Base-by-base conservation (phyloP, 495 filamentous ascomycete genomes). In the Sphaerosporella brunnea region DNA sequence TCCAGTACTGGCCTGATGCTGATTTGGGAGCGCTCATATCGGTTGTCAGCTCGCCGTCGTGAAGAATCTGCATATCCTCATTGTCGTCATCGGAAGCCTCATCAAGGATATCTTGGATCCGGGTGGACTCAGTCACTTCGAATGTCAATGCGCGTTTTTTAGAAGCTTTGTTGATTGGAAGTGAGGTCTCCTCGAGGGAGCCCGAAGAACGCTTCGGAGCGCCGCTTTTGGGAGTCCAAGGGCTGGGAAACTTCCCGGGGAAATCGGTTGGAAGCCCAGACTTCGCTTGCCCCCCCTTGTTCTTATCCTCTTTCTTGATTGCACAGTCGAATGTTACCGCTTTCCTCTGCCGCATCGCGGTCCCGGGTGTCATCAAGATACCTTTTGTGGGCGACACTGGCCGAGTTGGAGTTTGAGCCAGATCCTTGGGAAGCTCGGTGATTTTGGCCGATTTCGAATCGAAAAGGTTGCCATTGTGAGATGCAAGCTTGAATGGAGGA, bases 1-100 rank as follows among this genome's bases (percentile, higher is more conserved):
- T 96, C 90, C 90, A 97, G 63, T 88, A 94, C 60, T 79, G 78
- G 2, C 86, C 87, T 1, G 85, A 93, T 53, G 79, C 73, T 1
- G 85, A 92, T 34, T 77, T 74, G 3, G 90, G 86, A 36, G 82
- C 75, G 42, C 79, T 74, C 43, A 93, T 65, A 60, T 95, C 87
- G 30, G 78, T 64, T 0, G 83, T 90, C 19, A 75, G 62, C 46
- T 93, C 82, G 26, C 68, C 66, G 15, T 71, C 64, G 25, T 62
- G 53, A 51, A 62, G 23, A 23, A 61, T 46, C 21, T 57, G 46
- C 44, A 53, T 26, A 64, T 61, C 35, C 66, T 50, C 59, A 45
- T 58, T 57, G 25, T 52, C 49, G 21, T 20, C 34, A 28, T 40
- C n/a, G 28, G 49, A 46, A 19, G 51, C 41, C 24, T 62, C 56